Percentiles rank a stretch among this genome's conserved stretches.
Conservation (phyloP, 306 rosid species). For the Prunus mongolica region DNA sequence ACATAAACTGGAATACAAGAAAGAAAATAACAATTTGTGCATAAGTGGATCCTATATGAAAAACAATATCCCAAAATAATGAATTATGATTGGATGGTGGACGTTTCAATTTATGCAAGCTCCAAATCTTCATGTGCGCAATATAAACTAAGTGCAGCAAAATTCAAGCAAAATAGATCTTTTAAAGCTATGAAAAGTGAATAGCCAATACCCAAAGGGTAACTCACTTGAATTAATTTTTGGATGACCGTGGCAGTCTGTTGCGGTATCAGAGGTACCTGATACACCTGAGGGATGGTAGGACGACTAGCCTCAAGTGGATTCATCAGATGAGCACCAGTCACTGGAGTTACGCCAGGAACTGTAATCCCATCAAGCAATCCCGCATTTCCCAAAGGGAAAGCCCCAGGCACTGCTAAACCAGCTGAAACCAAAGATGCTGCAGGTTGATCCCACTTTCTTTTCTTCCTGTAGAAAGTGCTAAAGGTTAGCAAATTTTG, state of each 20-base stretch:
- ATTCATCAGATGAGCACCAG: slow-evolving; percentile 30
- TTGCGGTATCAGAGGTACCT: slow-evolving; percentile 39
- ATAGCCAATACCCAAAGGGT: neutral
- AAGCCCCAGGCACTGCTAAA: slow-evolving; percentile 45
- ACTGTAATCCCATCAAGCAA: slow-evolving; percentile 36
- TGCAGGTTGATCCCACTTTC: slow-evolving; percentile 99
- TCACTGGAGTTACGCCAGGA: slow-evolving; percentile 29
- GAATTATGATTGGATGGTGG: neutral
- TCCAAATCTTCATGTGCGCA: neutral
- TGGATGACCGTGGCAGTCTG: slow-evolving; percentile 36
- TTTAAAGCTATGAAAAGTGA: slow-evolving; percentile 11
- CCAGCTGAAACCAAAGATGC: slow-evolving; percentile 56
- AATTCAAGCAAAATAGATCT: neutral
- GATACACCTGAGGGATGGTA: slow-evolving; percentile 28
- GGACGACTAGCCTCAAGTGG: slow-evolving; percentile 35
- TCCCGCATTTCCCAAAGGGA: slow-evolving; percentile 40
- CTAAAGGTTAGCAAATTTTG: neutral
- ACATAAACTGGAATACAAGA: neutral
- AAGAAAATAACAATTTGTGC: neutral
- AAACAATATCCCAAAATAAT: neutral
- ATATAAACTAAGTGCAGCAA: neutral
- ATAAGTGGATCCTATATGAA: neutral
- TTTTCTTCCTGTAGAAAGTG: slow-evolving; percentile 57
- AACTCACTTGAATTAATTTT: slow-evolving; percentile 56
- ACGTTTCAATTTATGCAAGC: neutral